phyloP scores from a whole-genome alignment of 2,329 filamentous ascomycete species.

The Didymella glomerata region DNA sequence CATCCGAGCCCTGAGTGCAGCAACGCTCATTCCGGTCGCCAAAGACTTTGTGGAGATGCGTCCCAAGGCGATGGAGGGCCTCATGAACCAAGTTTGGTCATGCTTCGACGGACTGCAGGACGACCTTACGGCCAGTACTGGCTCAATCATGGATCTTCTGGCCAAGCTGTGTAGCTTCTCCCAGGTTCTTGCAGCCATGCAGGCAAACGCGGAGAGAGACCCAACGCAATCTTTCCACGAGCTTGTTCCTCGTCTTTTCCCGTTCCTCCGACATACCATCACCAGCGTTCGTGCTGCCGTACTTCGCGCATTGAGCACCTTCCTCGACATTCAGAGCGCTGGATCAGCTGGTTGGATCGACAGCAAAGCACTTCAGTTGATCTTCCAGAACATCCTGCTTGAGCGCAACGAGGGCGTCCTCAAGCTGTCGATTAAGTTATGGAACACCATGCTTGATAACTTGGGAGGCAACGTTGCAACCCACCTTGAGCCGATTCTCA shows the following conservation, averaged over 20 bases:
- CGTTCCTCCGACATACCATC: slow-evolving; percentile 96
- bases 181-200: slow-evolving; percentile 93
- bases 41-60: slow-evolving; percentile 91
- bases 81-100: slow-evolving; percentile 97
- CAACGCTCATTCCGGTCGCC: slow-evolving; percentile 95
- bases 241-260: slow-evolving; percentile 91
- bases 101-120: slow-evolving; percentile 97
- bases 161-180: slow-evolving; percentile 96
- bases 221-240: slow-evolving; percentile 89
- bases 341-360: slow-evolving; percentile 89
- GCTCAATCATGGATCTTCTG: slow-evolving; percentile 96
- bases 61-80: slow-evolving; percentile 75
- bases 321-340: slow-evolving; percentile 83
- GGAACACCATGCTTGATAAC: slow-evolving; percentile 77
- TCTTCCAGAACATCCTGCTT: slow-evolving; percentile 95
- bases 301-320: slow-evolving; percentile 89
- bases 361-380: slow-evolving; percentile 83
- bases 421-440: slow-evolving; percentile 84
- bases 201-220: slow-evolving; percentile 78
- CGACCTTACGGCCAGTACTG: slow-evolving; percentile 95
- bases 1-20: slow-evolving; percentile 94
- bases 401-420: slow-evolving; percentile 88
- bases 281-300: slow-evolving; percentile 94
- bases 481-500: slow-evolving; percentile 78
- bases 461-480: slow-evolving; percentile 72